Base-by-base conservation (phyloP, 371 early-diverging fungal species). In the Apophysomyces variabilis region DNA sequence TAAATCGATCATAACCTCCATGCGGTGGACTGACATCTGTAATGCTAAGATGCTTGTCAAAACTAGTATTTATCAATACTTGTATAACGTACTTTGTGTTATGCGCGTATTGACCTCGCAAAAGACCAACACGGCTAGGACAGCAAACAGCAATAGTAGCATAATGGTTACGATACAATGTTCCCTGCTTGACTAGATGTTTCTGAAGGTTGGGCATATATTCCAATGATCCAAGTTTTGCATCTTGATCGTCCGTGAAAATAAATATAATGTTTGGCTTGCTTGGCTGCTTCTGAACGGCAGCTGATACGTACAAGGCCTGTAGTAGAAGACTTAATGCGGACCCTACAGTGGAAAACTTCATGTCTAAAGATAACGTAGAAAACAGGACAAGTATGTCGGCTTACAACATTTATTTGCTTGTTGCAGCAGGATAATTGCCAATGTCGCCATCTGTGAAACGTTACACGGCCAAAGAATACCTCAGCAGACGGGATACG, bases 121-220 rank as follows among this genome's bases (percentile, higher is more conserved):
- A 74, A 6, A 89, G 67, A 0, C 84, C 77, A 6, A 87, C 87
- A 26, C 90, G 79, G 63, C 83, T 83, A 4, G 90, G 90, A 57
- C 90, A 90, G 58, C 90, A 90, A 39, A 89, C 75, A 14, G 90
- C 80, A 7, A 83, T 83, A 4, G 89, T 89, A 11, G 85, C 85
- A 70, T 86, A 87, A 60, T 90, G 87, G 62, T 89, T 87, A 16
- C 68, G 74, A 43, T 84, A 86, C 44, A 74, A 47, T 1, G 90
- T 87, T 7, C 90, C 90, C 66, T 87, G 65, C 7, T 88, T 57
- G 3, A 86, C 78, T 32, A 90, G 57, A 43, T 85, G 74, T 64
- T 89, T 89, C 69, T 90, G 80, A n/a, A 89, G 74, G 60, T 83
- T 68, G 1, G 90, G 90, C 83, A 87, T 83, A 66, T 86, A 85